phyloP scores from a whole-genome alignment of 2,329 filamentous ascomycete genomes.

The Sporothrix curviconia region DNA sequence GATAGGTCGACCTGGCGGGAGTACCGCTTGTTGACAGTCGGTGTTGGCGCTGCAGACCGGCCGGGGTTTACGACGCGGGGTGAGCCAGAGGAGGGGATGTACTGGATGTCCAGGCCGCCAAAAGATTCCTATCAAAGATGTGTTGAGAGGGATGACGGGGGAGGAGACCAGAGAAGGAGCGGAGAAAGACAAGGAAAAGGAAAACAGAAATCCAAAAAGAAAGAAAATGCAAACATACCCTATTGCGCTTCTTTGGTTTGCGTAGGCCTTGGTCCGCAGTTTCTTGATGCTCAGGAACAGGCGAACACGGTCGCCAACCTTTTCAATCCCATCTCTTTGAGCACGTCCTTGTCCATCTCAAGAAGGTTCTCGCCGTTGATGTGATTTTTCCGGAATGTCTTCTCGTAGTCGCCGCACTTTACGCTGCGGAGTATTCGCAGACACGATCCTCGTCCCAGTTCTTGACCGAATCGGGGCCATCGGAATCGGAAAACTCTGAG shows the following conservation, averaged over 20 bases:
- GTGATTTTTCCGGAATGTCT: slow-evolving; percentile 77
- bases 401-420: slow-evolving; percentile 90
- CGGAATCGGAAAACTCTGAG: slow-evolving; percentile 83
- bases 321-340: slow-evolving; percentile 99
- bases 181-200: neutral
- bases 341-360: slow-evolving; percentile 91
- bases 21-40: slow-evolving; percentile 54
- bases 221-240: slow-evolving; percentile 44
- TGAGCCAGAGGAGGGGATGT: slow-evolving; percentile 56
- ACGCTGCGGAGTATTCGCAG: slow-evolving; percentile 85
- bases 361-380: slow-evolving; percentile 96
- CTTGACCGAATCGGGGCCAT: slow-evolving; percentile 68
- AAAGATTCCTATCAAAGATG: slow-evolving; percentile 63
- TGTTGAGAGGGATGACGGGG: slow-evolving; percentile 4
- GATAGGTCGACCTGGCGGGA: slow-evolving; percentile 53
- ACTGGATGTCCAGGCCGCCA: slow-evolving; percentile 64
- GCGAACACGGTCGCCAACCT: slow-evolving; percentile 91
- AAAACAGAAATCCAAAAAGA: neutral
- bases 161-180: slow-evolving; percentile 7
- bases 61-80: slow-evolving; percentile 54
- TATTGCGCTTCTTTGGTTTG: slow-evolving; percentile 77
- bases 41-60: slow-evolving; percentile 38
- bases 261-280: slow-evolving; percentile 67
- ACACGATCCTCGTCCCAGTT: slow-evolving; percentile 91
- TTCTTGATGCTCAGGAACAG: slow-evolving; percentile 83